phyloP scores from a whole-genome alignment of 2,329 filamentous ascomycete genomes.

The Alternaria infectoria region DNA sequence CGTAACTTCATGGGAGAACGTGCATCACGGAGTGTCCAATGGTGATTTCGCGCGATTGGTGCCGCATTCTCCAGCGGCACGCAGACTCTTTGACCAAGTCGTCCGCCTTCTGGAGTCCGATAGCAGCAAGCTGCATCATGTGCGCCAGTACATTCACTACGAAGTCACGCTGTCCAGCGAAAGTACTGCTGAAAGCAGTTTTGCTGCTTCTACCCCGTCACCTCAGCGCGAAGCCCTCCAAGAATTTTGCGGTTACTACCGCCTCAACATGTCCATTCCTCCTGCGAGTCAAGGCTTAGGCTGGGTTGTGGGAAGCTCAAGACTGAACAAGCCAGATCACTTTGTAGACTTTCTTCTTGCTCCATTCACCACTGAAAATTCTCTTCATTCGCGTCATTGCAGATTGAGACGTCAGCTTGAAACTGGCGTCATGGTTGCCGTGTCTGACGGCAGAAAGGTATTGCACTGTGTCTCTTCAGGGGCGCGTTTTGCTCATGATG shows the following conservation, averaged over 20 bases:
- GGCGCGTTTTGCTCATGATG: background rate
- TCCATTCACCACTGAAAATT: background rate
- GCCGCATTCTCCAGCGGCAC: background rate
- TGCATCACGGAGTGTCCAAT: background rate
- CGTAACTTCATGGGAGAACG: background rate
- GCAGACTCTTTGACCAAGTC: background rate
- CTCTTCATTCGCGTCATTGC: constrained; percentile 1
- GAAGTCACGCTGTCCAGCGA: background rate
- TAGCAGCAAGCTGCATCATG: background rate
- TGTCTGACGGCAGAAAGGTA: constrained; percentile 7
- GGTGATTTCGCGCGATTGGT: background rate
- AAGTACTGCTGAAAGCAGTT: constrained; percentile 3
- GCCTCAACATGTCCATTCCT: constrained; percentile 5
- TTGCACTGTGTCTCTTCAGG: background rate
- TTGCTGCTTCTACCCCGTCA: background rate
- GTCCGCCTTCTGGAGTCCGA: background rate
- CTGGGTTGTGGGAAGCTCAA: constrained; percentile 5
- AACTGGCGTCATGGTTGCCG: background rate
- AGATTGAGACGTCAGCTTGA: constrained; percentile 1
- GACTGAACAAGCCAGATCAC: background rate
- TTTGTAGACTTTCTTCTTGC: constrained; percentile 8
- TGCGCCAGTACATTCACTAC: constrained; percentile 4
- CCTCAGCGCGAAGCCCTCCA: background rate
- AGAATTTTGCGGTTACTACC: constrained; percentile 4
- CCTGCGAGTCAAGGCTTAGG: constrained; percentile 1